A percentile compares a stretch with the other conserved stretches of the same genome.
Conservation (phyloP, 1,284 basidiomycete species). For the Ustilago cynodontis region DNA sequence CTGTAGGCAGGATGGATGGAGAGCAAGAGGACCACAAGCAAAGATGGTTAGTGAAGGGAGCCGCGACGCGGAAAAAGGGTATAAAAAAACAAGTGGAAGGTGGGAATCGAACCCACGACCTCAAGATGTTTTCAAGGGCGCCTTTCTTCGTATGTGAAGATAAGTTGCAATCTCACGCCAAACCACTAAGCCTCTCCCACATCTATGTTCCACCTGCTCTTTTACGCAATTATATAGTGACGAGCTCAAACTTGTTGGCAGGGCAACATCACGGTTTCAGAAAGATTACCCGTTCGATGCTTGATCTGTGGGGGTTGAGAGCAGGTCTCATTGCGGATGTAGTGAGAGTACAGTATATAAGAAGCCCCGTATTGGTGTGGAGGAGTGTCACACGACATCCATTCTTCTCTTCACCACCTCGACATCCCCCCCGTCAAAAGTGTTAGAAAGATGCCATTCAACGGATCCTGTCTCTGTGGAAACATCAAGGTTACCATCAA, state of each 20-base stretch:
- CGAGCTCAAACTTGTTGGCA: background rate
- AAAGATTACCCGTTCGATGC: background rate
- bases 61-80: background rate
- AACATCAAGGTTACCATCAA: conserved; percentile 31
- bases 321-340: no score
- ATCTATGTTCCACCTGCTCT: background rate
- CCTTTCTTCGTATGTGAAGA: conserved; percentile 19
- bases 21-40: background rate
- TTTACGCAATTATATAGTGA: no score
- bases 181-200: conserved; percentile 63
- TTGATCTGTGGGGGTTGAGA: no score
- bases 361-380: no score
- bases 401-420: background rate
- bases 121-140: conserved; percentile 43
- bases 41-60: no score
- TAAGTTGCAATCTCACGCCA: conserved; percentile 61
- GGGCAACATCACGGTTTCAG: background rate
- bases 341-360: no score
- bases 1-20: no score
- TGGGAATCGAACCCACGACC: conserved; percentile 62
- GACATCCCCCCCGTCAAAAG: background rate
- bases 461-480: conserved; percentile 40
- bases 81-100: conserved; percentile 46
- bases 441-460: conserved; percentile 23
- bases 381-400: conserved; percentile 8